Conservation (phyloP, 2,329 filamentous ascomycete species). For the Cordyceps sp. region DNA sequence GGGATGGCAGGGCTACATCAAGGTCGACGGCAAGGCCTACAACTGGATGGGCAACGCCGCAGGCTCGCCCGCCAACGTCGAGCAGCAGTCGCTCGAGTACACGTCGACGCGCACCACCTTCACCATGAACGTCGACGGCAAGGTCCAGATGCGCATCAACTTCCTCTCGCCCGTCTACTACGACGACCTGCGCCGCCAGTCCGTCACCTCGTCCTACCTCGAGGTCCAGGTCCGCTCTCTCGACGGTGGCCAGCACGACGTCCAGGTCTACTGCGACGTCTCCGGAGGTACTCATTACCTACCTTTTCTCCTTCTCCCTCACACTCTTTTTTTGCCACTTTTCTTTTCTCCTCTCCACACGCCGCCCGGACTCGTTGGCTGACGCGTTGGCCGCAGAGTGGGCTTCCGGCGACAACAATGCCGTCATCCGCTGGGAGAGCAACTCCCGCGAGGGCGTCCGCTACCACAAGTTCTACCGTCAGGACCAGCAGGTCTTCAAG, state of each 20-base stretch:
- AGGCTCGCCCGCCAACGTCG: slow-evolving; percentile 27
- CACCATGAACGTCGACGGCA: slow-evolving; percentile 43
- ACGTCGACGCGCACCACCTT: slow-evolving; percentile 59
- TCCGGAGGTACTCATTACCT: slow-evolving; percentile 23
- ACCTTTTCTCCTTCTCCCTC: too few species aligned
- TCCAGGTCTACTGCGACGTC: slow-evolving; percentile 59
- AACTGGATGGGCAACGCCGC: slow-evolving; percentile 50
- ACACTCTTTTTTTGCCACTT: neutral
- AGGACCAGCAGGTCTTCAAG: slow-evolving; percentile 45
- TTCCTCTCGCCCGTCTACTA: slow-evolving; percentile 58
- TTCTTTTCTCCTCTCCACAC: neutral
- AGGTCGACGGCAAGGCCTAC: slow-evolving; percentile 46
- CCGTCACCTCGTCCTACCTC: slow-evolving; percentile 54
- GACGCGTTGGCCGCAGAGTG: slow-evolving; percentile 36
- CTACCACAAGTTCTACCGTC: slow-evolving; percentile 47
- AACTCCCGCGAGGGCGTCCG: slow-evolving; percentile 30
- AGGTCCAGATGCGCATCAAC: slow-evolving; percentile 47
- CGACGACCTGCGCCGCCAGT: slow-evolving; percentile 48
- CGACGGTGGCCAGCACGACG: slow-evolving; percentile 44
- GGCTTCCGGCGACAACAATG: slow-evolving; percentile 43
- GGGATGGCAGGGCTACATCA: slow-evolving; percentile 54
- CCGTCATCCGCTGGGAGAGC: slow-evolving; percentile 46
- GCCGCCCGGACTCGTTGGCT: slow-evolving; percentile 14
- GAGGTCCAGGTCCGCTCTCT: slow-evolving; percentile 43
- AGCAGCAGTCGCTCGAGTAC: slow-evolving; percentile 49